phyloP scores from a whole-genome alignment of 331 rosid species.

The Rhamnella rubrinervis region DNA sequence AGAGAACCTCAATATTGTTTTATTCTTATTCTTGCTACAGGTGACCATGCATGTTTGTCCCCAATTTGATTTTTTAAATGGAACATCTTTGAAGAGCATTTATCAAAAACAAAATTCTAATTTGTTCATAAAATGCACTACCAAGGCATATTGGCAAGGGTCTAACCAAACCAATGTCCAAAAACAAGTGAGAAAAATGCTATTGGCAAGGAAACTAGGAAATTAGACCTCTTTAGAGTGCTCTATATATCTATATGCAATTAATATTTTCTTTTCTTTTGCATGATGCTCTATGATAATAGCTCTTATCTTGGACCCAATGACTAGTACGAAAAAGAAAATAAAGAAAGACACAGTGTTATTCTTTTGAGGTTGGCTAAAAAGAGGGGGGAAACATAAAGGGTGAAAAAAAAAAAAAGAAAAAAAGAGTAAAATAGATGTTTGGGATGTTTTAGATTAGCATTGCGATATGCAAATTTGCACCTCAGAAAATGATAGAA shows the following conservation, averaged over 20 bases:
- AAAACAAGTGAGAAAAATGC: too few relatives aligned
- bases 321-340: background rate
- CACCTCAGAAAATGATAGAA: background rate
- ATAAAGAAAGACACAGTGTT: background rate
- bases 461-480: background rate
- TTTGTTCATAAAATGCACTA: too few relatives aligned
- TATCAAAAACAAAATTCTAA: background rate
- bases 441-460: background rate
- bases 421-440: background rate
- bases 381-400: too few relatives aligned
- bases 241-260: background rate
- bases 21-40: slow-evolving; percentile 35
- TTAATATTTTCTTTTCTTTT: background rate
- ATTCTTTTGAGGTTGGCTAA: too few relatives aligned
- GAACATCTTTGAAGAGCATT: too few relatives aligned
- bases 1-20: slow-evolving; percentile 12
- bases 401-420: background rate
- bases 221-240: background rate
- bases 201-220: background rate
- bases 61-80: background rate
- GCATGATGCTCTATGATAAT: background rate
- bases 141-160: too few relatives aligned
- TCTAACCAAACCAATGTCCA: too few relatives aligned
- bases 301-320: slow-evolving; percentile 3
- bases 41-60: background rate